Conservation (phyloP, 139 green algal genomes). For the Coccomyxa sp. region DNA sequence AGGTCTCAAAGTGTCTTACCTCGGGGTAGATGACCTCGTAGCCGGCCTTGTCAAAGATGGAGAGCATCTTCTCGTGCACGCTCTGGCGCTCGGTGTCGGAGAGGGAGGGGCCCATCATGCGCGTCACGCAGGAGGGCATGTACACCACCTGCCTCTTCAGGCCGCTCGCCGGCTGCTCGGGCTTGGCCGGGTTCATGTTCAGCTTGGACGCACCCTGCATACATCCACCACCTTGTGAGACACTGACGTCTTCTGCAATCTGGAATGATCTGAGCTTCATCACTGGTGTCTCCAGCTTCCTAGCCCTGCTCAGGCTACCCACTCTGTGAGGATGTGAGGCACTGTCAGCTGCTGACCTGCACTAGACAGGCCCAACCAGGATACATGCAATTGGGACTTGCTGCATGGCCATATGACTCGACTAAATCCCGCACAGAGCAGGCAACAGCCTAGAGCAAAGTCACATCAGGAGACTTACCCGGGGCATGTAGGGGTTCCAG, state of each 20-base stretch:
- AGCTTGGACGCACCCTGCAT: conserved; percentile 39
- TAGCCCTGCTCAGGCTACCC: too few relatives aligned
- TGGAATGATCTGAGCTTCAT: too few relatives aligned
- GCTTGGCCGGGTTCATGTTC: conserved; percentile 39
- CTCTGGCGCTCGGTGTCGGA: conserved; percentile 60
- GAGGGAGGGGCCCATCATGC: conserved; percentile 88
- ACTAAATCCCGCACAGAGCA: too few relatives aligned
- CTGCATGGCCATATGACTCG: background rate
- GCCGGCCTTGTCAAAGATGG: conserved; percentile 79
- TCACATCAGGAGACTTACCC: conserved; percentile 49
- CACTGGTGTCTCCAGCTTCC: too few relatives aligned
- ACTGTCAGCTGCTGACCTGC: background rate
- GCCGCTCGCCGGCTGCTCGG: conserved; percentile 13
- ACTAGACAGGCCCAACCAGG: background rate
- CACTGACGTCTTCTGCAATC: too few relatives aligned
- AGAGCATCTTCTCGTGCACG: conserved; percentile 92
- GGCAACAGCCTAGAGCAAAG: too few relatives aligned
- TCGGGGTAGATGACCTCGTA: conserved; percentile 86
- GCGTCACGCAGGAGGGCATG: conserved; percentile 86
- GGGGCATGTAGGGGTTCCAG: conserved; percentile 97
- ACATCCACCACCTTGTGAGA: background rate
- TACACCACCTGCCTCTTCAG: conserved; percentile 82
- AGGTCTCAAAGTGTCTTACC: conserved; percentile 17
- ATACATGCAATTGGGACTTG: background rate
- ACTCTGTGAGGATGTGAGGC: too few relatives aligned